These are phyloP conservation scores for Kentomonas sorsogonicus DNA, from an alignment of 208 protist genomes.

Conservation along the genomic window DNA sequence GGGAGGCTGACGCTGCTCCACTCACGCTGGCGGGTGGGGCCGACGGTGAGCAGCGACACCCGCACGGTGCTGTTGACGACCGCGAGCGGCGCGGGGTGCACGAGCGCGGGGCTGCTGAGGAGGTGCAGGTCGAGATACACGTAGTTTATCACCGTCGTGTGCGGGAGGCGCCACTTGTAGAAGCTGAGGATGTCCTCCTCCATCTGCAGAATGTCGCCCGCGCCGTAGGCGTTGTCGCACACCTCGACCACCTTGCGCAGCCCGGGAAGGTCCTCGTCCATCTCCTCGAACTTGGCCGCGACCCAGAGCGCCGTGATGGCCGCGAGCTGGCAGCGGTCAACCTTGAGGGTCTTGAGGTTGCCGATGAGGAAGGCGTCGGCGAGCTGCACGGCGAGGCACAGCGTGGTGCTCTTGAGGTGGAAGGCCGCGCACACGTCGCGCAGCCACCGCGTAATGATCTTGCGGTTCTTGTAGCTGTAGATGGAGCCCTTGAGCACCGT, in stretches of 20 bases:
- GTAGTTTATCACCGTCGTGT: conserved; percentile 78
- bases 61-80: conserved; percentile 10
- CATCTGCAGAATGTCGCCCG: conserved; percentile 57
- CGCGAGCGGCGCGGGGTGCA: conserved; percentile 16
- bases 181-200: conserved; percentile 69
- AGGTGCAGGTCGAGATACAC: conserved; percentile 78
- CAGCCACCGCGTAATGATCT: conserved; percentile 77
- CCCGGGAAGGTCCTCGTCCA: conserved; percentile 55
- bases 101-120: conserved; percentile 42
- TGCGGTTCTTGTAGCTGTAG: conserved; percentile 80
- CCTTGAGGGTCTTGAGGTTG: conserved; percentile 44
- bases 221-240: conserved; percentile 64
- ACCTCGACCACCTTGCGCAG: conserved; percentile 69
- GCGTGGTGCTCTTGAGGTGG: conserved; percentile 67
- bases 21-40: conserved; percentile 17
- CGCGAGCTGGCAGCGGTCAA: conserved; percentile 73
- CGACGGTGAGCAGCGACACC: conserved; percentile 40
- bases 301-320: conserved; percentile 76
- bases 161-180: conserved; percentile 80
- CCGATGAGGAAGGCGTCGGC: conserved; percentile 61
- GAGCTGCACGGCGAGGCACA: conserved; percentile 81
- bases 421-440: conserved; percentile 76
- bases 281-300: conserved; percentile 83
- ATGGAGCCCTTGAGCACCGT: conserved; percentile 68
- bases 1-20: conserved; percentile 33